These are phyloP conservation scores for Neodidymelliopsis sp. DNA, from an alignment of 2,329 filamentous ascomycete species.

Conservation along the genomic window DNA sequence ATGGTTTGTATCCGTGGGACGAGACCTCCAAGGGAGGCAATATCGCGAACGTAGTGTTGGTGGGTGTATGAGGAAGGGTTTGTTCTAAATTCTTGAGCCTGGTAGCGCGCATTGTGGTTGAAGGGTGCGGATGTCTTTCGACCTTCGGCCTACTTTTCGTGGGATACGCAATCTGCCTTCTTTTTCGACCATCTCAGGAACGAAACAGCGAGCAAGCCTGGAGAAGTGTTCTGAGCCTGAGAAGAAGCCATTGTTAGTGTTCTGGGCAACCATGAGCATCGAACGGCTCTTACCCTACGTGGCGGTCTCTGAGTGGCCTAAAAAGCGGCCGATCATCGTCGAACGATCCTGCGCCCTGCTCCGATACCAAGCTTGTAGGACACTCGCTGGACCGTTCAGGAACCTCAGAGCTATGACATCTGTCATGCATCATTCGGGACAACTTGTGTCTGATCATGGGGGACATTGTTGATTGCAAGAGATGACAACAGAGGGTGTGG, in stretches of 20 bases:
- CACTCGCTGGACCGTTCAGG: background rate
- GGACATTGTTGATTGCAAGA: constrained; percentile 20
- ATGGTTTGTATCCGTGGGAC: too few relatives aligned
- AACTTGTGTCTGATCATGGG: background rate
- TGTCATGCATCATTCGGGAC: constrained; percentile 5
- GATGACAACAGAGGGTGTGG: constrained; percentile 27
- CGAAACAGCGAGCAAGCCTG: constrained; percentile 5
- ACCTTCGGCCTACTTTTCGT: constrained; percentile 31
- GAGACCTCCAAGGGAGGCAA: too few relatives aligned
- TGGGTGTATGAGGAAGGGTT: background rate
- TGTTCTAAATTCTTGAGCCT: too few relatives aligned
- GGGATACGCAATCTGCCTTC: constrained; percentile 13
- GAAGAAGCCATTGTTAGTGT: constrained; percentile 28
- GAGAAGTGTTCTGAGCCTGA: constrained; percentile 15
- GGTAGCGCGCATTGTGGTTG: constrained; percentile 21
- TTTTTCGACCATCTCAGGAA: background rate
- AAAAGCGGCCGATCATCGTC: constrained; percentile 44
- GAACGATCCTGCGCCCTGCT: constrained; percentile 21
- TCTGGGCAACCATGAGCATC: constrained; percentile 27
- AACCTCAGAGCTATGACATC: constrained; percentile 7
- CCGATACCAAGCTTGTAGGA: constrained; percentile 14
- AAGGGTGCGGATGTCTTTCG: constrained; percentile 26
- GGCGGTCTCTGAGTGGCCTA: constrained; percentile 54
- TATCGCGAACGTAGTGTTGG: too few relatives aligned
- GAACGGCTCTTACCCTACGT: constrained; percentile 44